Percentiles rank a stretch among this genome's conserved stretches.
Evolutionary conservation across 345 rosid species (phyloP).

Genomic region (Linum usitatissimum): DNA sequence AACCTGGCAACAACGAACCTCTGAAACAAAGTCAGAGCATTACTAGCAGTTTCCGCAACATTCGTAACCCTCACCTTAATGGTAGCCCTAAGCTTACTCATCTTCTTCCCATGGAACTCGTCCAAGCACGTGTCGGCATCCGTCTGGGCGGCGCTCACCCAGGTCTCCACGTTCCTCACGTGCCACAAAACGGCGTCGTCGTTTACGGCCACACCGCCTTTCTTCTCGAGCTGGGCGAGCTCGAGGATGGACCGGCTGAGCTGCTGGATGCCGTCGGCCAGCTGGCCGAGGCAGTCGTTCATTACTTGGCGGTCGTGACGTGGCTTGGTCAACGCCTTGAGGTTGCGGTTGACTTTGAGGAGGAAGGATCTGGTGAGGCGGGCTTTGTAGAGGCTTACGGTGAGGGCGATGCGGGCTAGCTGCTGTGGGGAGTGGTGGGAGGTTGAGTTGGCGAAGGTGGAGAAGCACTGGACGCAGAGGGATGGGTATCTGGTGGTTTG

Average conservation of each 20-base stretch:
- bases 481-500: slow-evolving; percentile 38
- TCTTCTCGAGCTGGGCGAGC: slow-evolving; percentile 27
- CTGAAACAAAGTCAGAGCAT: slow-evolving; percentile 66
- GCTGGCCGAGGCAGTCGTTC: slow-evolving; percentile 54
- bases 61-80: slow-evolving; percentile 68
- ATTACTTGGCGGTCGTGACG: slow-evolving; percentile 30
- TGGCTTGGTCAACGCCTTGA: slow-evolving; percentile 19
- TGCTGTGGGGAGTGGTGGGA: slow-evolving; percentile 33
- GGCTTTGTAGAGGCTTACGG: slow-evolving; percentile 54
- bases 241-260: slow-evolving; percentile 50
- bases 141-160: slow-evolving; percentile 68
- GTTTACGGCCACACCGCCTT: background rate
- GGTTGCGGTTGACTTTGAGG: slow-evolving; percentile 31
- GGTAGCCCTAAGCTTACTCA: slow-evolving; percentile 61
- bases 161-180: slow-evolving; percentile 50
- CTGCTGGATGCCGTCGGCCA: slow-evolving; percentile 42
- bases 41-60: slow-evolving; percentile 66
- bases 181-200: slow-evolving; percentile 35
- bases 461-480: slow-evolving; percentile 44
- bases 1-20: slow-evolving; percentile 36
- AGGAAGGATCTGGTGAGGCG: slow-evolving; percentile 38
- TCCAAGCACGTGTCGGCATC: slow-evolving; percentile 51
- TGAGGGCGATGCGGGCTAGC: slow-evolving; percentile 48
- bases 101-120: slow-evolving; percentile 41
- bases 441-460: slow-evolving; percentile 27